These are phyloP conservation scores for Arthrobotrys sinensis DNA, from an alignment of 2,329 filamentous ascomycete species.

Conservation along the genomic window DNA sequence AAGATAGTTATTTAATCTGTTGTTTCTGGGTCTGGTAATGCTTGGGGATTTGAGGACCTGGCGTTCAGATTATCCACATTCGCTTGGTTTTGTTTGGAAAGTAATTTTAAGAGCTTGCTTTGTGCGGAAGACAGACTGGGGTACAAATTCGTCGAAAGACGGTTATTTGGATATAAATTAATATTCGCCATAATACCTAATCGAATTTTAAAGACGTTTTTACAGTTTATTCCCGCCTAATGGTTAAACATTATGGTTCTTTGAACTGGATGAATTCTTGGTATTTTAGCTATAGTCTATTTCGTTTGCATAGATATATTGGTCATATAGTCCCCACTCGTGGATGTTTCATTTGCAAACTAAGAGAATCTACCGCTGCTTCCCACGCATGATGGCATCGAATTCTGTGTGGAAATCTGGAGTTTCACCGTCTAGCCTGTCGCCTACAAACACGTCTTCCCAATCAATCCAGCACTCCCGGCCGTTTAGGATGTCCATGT, in stretches of 20 bases:
- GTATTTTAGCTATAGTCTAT: conserved; percentile 5
- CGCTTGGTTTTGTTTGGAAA: conserved; percentile 23
- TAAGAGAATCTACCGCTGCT: conserved; percentile 70
- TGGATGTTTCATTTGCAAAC: not conserved
- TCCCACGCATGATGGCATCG: conserved; percentile 86
- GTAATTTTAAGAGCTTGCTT: conserved; percentile 7
- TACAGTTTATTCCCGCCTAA: not conserved
- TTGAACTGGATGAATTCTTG: not conserved
- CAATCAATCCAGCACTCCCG: conserved; percentile 83
- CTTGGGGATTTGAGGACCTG: conserved; percentile 43
- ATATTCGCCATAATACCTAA: conserved; percentile 57
- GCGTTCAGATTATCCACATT: conserved; percentile 49
- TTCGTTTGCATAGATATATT: not conserved
- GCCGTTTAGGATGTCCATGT: conserved; percentile 89
- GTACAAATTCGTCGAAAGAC: conserved; percentile 27
- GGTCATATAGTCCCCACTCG: not conserved
- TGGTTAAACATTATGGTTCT: not conserved
- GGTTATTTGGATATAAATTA: conserved; percentile 21
- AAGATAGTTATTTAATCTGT: conserved; percentile 4
- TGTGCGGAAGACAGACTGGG: conserved; percentile 44
- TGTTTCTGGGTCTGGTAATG: conserved; percentile 42
- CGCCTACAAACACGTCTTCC: conserved; percentile 92
- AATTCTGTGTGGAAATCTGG: conserved; percentile 91
- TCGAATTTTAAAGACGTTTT: conserved; percentile 9
- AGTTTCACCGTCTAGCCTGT: conserved; percentile 78